Conservation (phyloP, 2,329 filamentous ascomycete genomes). For the Fusarium irregulare region DNA sequence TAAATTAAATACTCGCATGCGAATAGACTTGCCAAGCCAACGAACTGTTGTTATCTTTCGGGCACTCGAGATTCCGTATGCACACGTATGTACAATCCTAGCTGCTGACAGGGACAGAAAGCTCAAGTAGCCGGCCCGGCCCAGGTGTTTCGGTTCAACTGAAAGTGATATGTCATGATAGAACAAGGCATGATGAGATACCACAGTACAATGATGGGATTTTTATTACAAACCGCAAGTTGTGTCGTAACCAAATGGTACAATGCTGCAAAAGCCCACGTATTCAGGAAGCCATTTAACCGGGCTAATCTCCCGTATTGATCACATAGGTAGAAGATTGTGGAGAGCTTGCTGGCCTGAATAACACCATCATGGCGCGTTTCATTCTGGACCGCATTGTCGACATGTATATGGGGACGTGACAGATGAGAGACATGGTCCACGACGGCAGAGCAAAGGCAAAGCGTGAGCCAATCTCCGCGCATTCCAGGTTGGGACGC, state of each 20-base stretch:
- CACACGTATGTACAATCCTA: conserved; percentile 1
- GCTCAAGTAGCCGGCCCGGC: conserved; percentile 6
- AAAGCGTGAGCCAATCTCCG: conserved; percentile 24
- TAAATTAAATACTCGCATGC: not conserved
- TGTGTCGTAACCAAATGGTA: not conserved
- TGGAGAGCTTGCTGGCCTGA: conserved; percentile 19
- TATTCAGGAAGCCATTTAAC: conserved; percentile 14
- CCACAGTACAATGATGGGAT: conserved; percentile 3
- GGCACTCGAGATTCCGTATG: conserved; percentile 4
- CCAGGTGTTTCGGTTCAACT: conserved; percentile 15
- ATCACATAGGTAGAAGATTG: conserved; percentile 9
- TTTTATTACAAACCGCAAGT: not conserved
- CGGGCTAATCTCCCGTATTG: conserved; percentile 1
- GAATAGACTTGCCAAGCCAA: not conserved
- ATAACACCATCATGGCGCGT: conserved; percentile 32
- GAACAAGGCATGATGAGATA: conserved; percentile 6
- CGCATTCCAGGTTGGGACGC: conserved; percentile 23
- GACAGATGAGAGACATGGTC: conserved; percentile 28
- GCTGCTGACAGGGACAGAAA: conserved; percentile 8
- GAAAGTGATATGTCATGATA: conserved; percentile 17
- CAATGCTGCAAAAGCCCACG: not conserved
- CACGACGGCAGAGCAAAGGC: conserved; percentile 14
- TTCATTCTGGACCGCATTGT: conserved; percentile 28
- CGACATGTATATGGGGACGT: conserved; percentile 22
- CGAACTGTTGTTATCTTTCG: not conserved